Percentiles rank a stretch among this genome's conserved stretches.
Conservation (phyloP, 352 stramenopile species). For the Lagenidium sp. region DNA sequence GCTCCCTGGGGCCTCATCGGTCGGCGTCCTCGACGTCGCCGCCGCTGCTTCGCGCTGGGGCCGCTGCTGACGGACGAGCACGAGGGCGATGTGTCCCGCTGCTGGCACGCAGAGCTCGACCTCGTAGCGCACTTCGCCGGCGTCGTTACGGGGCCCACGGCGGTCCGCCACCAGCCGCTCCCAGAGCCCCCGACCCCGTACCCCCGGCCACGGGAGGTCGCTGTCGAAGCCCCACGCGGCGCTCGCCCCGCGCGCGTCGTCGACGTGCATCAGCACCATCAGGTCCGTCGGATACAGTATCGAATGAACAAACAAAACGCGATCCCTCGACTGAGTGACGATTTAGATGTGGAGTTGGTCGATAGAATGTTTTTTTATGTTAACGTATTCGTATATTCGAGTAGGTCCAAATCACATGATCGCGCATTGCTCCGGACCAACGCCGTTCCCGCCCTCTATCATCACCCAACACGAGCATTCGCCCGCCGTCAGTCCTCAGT, state of each 20-base stretch:
- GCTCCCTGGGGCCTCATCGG: not conserved
- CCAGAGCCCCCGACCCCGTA: conserved; percentile 30
- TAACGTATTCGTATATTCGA: no score
- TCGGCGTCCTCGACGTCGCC: not conserved
- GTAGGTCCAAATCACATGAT: conserved; percentile 1
- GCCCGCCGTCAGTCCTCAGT: no score
- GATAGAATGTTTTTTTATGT: no score
- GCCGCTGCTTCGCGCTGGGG: not conserved
- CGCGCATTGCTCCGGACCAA: conserved; percentile 57
- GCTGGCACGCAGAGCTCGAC: conserved; percentile 45
- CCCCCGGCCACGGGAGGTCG: conserved; percentile 35
- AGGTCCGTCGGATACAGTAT: no score
- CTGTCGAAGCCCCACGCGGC: conserved; percentile 20
- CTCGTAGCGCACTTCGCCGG: conserved; percentile 19
- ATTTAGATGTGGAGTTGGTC: no score
- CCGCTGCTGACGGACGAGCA: conserved; percentile 24
- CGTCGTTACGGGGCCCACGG: no score
- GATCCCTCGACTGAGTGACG: no score
- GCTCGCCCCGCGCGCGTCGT: no score
- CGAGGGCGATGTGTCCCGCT: conserved; percentile 45
- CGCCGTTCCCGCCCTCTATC: conserved; percentile 35
- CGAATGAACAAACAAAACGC: no score
- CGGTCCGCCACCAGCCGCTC: conserved; percentile 12
- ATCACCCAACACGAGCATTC: no score
- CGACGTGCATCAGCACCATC: no score